phyloP scores from a whole-genome alignment of 1,284 basidiomycete genomes.

The Puccinia hordei region DNA sequence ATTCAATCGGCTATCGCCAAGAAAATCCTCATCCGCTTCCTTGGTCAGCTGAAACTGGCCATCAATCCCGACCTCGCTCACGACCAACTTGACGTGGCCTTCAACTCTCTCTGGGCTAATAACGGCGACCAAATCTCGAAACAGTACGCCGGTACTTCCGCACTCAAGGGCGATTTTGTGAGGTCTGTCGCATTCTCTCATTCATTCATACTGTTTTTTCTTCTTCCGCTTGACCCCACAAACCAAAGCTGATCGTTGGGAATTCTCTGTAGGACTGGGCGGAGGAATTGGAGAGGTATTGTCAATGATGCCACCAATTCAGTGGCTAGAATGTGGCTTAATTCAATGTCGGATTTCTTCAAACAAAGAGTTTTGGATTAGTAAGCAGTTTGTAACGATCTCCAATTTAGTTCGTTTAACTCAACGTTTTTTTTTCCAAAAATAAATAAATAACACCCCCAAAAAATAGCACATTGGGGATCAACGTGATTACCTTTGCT shows the following conservation, averaged over 20 bases:
- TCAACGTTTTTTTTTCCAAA: slow-evolving; percentile 3
- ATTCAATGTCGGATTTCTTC: slow-evolving; percentile 82
- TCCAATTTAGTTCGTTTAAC: background rate
- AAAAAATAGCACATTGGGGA: slow-evolving; percentile 75
- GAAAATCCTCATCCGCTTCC: slow-evolving; percentile 53
- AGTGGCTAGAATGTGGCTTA: slow-evolving; percentile 69
- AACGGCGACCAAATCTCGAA: slow-evolving; percentile 86
- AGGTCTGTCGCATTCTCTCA: slow-evolving; percentile 62
- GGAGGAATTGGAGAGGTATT: slow-evolving; percentile 84
- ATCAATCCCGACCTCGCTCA: slow-evolving; percentile 12
- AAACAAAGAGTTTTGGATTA: slow-evolving; percentile 66
- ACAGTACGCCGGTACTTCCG: slow-evolving; percentile 85
- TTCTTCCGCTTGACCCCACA: background rate
- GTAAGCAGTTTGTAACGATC: slow-evolving; percentile 52
- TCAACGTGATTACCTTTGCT: slow-evolving; percentile 83
- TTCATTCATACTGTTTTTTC: slow-evolving; percentile 11
- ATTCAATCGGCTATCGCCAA: slow-evolving; percentile 62
- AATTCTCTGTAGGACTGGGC: slow-evolving; percentile 71
- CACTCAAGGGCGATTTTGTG: slow-evolving; percentile 95
- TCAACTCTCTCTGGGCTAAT: slow-evolving; percentile 81
- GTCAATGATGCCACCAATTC: slow-evolving; percentile 92
- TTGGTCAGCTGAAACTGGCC: slow-evolving; percentile 26
- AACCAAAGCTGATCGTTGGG: background rate
- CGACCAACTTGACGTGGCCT: slow-evolving; percentile 63
- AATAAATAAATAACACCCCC: no score